Base-by-base conservation (phyloP, 192 early-diverging fungal genomes). In the Backusella liffmaniae region DNA sequence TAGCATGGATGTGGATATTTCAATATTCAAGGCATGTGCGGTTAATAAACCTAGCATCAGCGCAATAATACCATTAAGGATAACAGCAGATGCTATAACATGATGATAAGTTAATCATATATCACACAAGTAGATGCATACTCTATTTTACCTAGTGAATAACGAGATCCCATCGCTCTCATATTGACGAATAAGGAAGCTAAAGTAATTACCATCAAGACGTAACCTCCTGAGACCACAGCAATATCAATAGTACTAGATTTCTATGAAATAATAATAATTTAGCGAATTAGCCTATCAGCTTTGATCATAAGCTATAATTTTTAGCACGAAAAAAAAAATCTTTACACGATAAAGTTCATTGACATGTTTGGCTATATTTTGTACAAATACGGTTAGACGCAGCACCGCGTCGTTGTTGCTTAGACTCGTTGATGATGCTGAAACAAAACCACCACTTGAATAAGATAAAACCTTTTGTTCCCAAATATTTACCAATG, bases 131-230 rank as follows among this genome's bases (percentile, higher is more conserved):
- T 21, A 44, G 36, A 21, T n/a, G 3, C 3, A 32, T 44, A 76
- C 21, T 12, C n/a, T 21, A 21, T 49, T 16, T 68, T 76, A 73
- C 83, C 90, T 16, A 96, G 84, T 3, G 92, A 90, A 73, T 91
- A 90, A 72, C 90, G 87, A 23, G 95, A 96, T 35, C 94, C 94
- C 72, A 95, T 87, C 41, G 89, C 88, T 67, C 94, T 86, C 94
- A 97, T 95, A 77, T 94, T 96, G 23, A 87, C 77, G 66, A 94
- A 95, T 5, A 95, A 84, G 75, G 91, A 87, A 51, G 91, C 82
- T 66, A 96, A 90, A 4, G 94, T 95, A 66, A 89, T 86, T 66
- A 90, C 85, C 80, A 94, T 94, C 78, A 97, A 88, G 7, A 94
- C 77, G 80, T 95, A 93, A 77, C 92, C 91, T 49, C 89, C 87